These are phyloP conservation scores for Albatrellus sp. DNA, from an alignment of 1,284 basidiomycete species.

Conservation along the genomic window DNA sequence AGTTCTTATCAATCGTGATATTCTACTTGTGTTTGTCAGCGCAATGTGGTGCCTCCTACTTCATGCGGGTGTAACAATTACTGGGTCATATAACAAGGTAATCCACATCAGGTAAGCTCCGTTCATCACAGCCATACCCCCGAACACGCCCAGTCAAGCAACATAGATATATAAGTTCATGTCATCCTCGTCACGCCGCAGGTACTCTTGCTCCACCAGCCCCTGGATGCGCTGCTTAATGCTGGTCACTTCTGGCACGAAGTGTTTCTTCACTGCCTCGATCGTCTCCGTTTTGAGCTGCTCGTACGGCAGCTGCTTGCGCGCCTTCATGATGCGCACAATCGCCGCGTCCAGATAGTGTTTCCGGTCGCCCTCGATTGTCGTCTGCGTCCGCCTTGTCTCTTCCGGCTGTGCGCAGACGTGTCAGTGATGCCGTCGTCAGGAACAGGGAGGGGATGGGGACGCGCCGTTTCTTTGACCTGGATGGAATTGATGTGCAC, in stretches of 20 bases:
- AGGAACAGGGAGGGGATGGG: not conserved
- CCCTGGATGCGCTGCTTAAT: slow-evolving; percentile 80
- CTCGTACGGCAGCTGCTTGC: slow-evolving; percentile 71
- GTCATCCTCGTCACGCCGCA: slow-evolving; percentile 65
- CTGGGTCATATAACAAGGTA: too few species aligned
- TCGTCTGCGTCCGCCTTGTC: slow-evolving; percentile 68
- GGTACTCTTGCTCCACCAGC: slow-evolving; percentile 79
- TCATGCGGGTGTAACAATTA: too few species aligned
- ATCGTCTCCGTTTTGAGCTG: slow-evolving; percentile 71
- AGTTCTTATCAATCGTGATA: too few species aligned
- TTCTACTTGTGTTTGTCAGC: too few species aligned
- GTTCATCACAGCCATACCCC: too few species aligned
- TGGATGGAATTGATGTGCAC: slow-evolving; percentile 94
- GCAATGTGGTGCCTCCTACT: too few species aligned
- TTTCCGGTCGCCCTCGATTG: slow-evolving; percentile 81
- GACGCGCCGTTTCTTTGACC: slow-evolving; percentile 72
- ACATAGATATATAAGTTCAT: slow-evolving; percentile 67
- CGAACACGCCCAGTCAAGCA: slow-evolving; percentile 34
- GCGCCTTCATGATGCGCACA: slow-evolving; percentile 88
- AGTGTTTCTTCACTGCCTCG: slow-evolving; percentile 70
- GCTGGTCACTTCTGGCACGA: slow-evolving; percentile 56
- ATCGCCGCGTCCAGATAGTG: slow-evolving; percentile 87
- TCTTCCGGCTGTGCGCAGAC: slow-evolving; percentile 60
- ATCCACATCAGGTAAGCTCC: too few species aligned
- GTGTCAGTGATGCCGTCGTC: not conserved